Percentiles rank a stretch among this genome's conserved stretches.
Evolutionary conservation across 2,329 filamentous ascomycete genomes (phyloP).

Genomic region (Scedosporium minutisporum): DNA sequence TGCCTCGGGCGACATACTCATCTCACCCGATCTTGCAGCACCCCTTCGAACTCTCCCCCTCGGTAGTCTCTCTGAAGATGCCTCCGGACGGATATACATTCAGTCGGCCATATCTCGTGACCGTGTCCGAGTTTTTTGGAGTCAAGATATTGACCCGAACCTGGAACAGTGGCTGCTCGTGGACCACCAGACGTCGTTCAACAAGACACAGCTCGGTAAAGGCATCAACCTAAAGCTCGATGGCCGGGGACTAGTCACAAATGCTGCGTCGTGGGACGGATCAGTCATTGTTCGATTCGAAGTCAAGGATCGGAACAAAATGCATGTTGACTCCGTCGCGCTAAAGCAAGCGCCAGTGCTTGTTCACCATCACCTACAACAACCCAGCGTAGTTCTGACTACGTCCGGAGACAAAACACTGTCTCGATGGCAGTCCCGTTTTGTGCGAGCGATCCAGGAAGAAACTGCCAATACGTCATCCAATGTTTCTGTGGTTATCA

Average conservation of each 20-base stretch:
- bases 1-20: conserved; percentile 22
- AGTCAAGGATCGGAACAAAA: conserved; percentile 14
- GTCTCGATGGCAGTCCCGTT: conserved; percentile 9
- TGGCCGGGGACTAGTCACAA: conserved; percentile 16
- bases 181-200: conserved; percentile 18
- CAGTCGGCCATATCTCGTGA: conserved; percentile 3
- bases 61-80: conserved; percentile 9
- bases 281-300: conserved; percentile 18
- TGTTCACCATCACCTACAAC: conserved; percentile 26
- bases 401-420: conserved; percentile 6
- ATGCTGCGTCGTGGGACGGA: conserved; percentile 18
- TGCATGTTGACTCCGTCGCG: conserved; percentile 17
- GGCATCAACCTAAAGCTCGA: conserved; percentile 27
- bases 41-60: conserved; percentile 22
- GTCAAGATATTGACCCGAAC: neutral
- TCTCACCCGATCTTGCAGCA: conserved; percentile 20
- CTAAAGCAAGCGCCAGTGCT: conserved; percentile 27
- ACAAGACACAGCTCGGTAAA: conserved; percentile 13
- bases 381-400: conserved; percentile 17
- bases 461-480: conserved; percentile 11
- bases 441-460: conserved; percentile 13
- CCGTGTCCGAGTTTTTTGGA: conserved; percentile 20
- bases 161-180: conserved; percentile 17
- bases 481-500: conserved; percentile 11
- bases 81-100: conserved; percentile 12